Percentiles rank a stretch among this genome's conserved stretches.
Evolutionary conservation across 2,329 filamentous ascomycete genomes (phyloP).

Genomic region (Cytospora leucostoma): DNA sequence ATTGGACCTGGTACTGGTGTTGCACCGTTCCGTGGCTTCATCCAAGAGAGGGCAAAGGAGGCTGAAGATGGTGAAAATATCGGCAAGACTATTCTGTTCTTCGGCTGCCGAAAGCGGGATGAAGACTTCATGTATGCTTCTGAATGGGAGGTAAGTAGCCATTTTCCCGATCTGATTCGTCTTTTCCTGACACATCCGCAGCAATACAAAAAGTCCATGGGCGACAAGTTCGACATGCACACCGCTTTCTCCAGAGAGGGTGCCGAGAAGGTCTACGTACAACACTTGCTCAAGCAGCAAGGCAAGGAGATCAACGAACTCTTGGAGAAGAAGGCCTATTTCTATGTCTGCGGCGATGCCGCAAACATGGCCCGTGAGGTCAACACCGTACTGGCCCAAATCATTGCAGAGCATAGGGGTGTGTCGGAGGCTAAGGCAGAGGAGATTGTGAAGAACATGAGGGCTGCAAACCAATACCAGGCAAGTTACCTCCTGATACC

Average conservation of each 20-base stretch:
- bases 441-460: conserved; percentile 96
- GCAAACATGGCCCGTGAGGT: conserved; percentile 96
- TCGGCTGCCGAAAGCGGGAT: conserved; percentile 82
- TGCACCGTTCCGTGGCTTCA: conserved; percentile 91
- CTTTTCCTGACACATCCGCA: conserved; percentile 41
- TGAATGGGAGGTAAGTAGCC: conserved; percentile 81
- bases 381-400: conserved; percentile 81
- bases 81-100: conserved; percentile 88
- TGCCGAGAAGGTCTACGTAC: conserved; percentile 91
- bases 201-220: conserved; percentile 81
- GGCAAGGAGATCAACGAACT: conserved; percentile 85
- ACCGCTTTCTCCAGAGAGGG: conserved; percentile 94
- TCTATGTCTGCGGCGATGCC: conserved; percentile 98
- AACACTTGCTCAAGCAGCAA: conserved; percentile 84
- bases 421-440: conserved; percentile 86
- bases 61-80: conserved; percentile 79
- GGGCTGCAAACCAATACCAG: conserved; percentile 93
- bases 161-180: not conserved
- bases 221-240: conserved; percentile 86
- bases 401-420: conserved; percentile 81
- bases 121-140: conserved; percentile 92
- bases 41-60: conserved; percentile 88
- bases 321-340: conserved; percentile 82
- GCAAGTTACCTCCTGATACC: conserved; percentile 50
- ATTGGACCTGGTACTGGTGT: conserved; percentile 95